Evolutionary conservation across 805 yeast genomes (phyloP), one percentile per base, ranked within the genome.

Genomic region (Zygosaccharomyces kombuchaensis): DNA sequence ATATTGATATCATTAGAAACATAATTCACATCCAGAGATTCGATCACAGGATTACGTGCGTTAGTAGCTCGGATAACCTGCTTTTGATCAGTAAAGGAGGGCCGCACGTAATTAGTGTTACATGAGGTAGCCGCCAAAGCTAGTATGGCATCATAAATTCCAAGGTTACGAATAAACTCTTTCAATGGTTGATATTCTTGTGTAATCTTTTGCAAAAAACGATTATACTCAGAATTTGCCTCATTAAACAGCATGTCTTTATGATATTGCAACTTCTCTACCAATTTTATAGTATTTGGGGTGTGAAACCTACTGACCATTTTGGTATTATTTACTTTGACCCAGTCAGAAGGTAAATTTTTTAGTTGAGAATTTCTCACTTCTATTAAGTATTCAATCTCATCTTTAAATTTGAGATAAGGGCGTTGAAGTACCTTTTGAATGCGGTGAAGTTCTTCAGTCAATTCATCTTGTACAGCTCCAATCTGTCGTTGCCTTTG

Each of bases 361-460:
- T 76, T 77, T 1, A 75, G 70, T 36, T 77, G 77, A 9, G 75
- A 65, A 50, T 81, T 81, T 36, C 87, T 69, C 0, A 91, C 81
- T 56, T 90, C 96, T 17, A 93, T 74, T 39, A 90, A 67, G 57
- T 82, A 85, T 2, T 87, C 83, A 16, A 83, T 85, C 43, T 80
- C 82, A 41, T 76, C 73, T 44, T 77, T 80, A 55, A 71, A 88
- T 16, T 73, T 68, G 43, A 84, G 59, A 32, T 75, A 69, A 0
- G 90, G 85, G 23, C 87, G 69, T 23, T 74, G 75, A 23, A 87
- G 62, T 0, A 72, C 39, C 1, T 48, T 58, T 40, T 78, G 68
- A 2, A 85, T 70, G 0, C 55, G 52, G 2, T 53, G 49, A n/a
- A 90, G 65, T 51, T 85, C 90, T 0, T 63, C 67, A 0, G 74